These are phyloP conservation scores for Fusarium euwallaceae DNA, from an alignment of 2,329 filamentous ascomycete genomes.

Conservation along the genomic window DNA sequence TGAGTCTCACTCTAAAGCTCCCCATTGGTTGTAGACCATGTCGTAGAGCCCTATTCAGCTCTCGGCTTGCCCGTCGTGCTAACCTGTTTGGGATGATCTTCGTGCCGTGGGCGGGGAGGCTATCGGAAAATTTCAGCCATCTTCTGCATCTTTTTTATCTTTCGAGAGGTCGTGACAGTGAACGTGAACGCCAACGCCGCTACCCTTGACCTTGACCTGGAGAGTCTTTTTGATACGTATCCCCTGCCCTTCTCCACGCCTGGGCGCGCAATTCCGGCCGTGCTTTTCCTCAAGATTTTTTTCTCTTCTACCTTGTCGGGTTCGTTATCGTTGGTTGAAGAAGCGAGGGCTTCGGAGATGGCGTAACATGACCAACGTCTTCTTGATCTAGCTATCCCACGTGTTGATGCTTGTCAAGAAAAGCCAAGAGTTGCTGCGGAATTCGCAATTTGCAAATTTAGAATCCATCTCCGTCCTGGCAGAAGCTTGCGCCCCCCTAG, in stretches of 20 bases:
- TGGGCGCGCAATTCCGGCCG: slow-evolving; percentile 1
- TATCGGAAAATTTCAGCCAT: slow-evolving; percentile 42
- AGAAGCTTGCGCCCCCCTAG: not conserved
- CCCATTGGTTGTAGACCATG: slow-evolving; percentile 30
- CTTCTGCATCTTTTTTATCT: slow-evolving; percentile 1
- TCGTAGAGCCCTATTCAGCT: slow-evolving; percentile 40
- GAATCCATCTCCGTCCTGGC: not conserved
- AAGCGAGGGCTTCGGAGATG: slow-evolving; percentile 39
- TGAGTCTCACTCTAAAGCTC: not conserved
- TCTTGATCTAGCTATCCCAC: not conserved
- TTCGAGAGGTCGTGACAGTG: not conserved
- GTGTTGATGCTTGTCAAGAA: not conserved
- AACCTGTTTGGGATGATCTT: slow-evolving; percentile 40
- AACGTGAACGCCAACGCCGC: not conserved
- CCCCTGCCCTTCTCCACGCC: not conserved
- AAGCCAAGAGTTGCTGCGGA: slow-evolving; percentile 1
- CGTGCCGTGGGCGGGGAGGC: slow-evolving; percentile 33
- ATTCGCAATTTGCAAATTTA: not conserved
- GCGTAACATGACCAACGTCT: not conserved
- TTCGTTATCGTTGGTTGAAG: slow-evolving; percentile 13
- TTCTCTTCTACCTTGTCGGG: not conserved
- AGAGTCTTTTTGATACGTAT: not conserved
- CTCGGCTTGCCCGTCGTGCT: slow-evolving; percentile 45
- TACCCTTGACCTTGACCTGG: not conserved
- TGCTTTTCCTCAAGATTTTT: not conserved